Evolutionary conservation across 169 alveolate genomes (phyloP).

Genomic region (Plasmodium gaboni): DNA sequence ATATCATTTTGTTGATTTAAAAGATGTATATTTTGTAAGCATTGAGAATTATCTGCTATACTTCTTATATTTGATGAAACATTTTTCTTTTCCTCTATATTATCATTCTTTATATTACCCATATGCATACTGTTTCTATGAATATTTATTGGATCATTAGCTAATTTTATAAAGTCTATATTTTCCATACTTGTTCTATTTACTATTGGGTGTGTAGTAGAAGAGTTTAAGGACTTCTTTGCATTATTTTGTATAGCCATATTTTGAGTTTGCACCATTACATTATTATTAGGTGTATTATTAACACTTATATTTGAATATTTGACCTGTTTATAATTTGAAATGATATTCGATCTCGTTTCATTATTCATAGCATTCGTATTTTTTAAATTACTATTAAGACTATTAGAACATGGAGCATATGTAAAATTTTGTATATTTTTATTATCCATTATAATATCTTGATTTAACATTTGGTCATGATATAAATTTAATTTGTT

Average conservation of each 20-base stretch:
- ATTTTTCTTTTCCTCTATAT: constrained; percentile 23
- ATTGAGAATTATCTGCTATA: constrained; percentile 23
- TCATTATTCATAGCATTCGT: constrained; percentile 22
- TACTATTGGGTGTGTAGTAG: constrained; percentile 10
- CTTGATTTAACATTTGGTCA: constrained; percentile 16
- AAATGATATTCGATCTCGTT: constrained; percentile 26
- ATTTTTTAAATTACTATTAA: constrained; percentile 34
- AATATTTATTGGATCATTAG: constrained; percentile 38
- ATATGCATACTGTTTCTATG: constrained; percentile 13
- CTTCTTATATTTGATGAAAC: constrained; percentile 4
- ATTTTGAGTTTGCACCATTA: constrained; percentile 11
- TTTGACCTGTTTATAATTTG: constrained; percentile 33
- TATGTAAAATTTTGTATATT: constrained; percentile 31
- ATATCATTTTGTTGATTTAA: constrained; percentile 27
- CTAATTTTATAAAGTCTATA: constrained; percentile 4
- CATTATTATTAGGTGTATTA: constrained; percentile 31
- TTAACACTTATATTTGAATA: constrained; percentile 10
- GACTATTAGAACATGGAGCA: background rate
- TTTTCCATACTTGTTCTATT: constrained; percentile 27
- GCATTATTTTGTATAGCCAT: constrained; percentile 14
- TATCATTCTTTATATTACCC: constrained; percentile 6
- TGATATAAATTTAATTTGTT: background rate
- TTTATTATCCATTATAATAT: constrained; percentile 24
- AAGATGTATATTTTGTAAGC: constrained; percentile 18
- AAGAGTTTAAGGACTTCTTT: constrained; percentile 5